phyloP scores from a whole-genome alignment of 2,329 filamentous ascomycete genomes.

The Camillea tinctor region DNA sequence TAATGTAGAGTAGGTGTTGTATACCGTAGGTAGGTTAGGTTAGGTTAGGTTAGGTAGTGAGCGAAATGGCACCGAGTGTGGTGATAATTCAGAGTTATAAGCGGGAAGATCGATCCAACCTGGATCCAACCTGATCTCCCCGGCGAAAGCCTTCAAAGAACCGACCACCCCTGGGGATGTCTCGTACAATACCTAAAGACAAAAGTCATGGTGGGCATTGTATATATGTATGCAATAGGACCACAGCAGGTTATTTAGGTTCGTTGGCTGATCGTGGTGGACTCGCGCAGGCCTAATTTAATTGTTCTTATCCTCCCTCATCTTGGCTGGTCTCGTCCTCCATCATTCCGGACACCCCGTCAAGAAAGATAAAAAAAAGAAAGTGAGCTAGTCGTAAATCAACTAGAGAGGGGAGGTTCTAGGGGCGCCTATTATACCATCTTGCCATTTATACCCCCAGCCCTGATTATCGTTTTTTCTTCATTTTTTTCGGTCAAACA shows the following conservation, averaged over 20 bases:
- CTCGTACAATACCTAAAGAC: not conserved
- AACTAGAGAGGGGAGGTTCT: not conserved
- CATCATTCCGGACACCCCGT: not conserved
- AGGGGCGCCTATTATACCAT: not conserved
- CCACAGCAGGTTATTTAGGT: not conserved
- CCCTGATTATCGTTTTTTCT: not conserved
- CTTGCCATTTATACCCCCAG: not conserved
- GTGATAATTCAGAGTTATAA: not conserved
- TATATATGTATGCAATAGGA: not conserved
- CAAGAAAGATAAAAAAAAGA: not conserved
- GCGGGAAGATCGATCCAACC: not conserved
- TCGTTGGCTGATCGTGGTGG: not conserved
- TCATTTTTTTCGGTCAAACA: too few species aligned
- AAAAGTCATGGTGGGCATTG: not conserved
- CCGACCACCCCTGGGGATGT: too few species aligned
- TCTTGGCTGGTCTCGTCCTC: not conserved
- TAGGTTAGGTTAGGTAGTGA: not conserved
- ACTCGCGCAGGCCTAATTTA: not conserved
- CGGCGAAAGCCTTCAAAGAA: not conserved
- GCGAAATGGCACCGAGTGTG: too few species aligned
- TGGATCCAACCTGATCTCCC: not conserved
- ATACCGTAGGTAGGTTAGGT: not conserved
- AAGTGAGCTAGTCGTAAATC: not conserved
- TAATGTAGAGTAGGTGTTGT: not conserved
- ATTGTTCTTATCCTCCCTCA: not conserved